Evolutionary conservation across 768 basidiomycete species (phyloP), one percentile per base, ranked within the genome.

Genomic region (Daedalea quercina): DNA sequence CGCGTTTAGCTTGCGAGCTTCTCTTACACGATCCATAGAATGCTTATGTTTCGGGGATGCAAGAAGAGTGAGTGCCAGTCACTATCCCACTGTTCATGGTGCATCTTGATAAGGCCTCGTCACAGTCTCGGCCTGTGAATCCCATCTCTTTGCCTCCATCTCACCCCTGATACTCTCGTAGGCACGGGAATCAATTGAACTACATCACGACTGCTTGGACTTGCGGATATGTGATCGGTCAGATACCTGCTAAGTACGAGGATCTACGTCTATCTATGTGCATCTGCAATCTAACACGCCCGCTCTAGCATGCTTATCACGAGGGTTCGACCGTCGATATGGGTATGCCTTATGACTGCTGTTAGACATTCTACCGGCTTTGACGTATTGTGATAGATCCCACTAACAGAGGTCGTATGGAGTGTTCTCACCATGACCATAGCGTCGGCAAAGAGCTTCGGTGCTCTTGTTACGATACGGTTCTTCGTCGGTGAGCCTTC

Each of bases 161-260:
- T 15, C 8, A 40, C 17, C 17, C 11, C 17, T 34, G 7, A 12
- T 25, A 12, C 41, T 19, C 17, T 20, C 12, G 7, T 25, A 68
- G 66, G 11, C 68, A 69, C 26, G 70, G 70, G 0, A 70, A 72
- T 46, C 56, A 70, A 41, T 61, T 71, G 23, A 72, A 71, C 45
- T 69, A 70, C 57, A 70, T 72, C 50, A 69, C 65, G n/a, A 69
- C 70, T 20, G 67, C 69, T 3, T 71, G 70, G 70, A 71, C 70
- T 8, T 67, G 66, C 31, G 70, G 69, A 47, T 72, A 72, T 57
- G 69, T 72, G 26, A 62, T 72, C 23, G 70, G 69, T 1, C 70
- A 71, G 44, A 68, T 23, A 11, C 23, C 17, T 17, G n/a, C n/a
- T 3, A 19, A 17, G 49, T 22, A 48, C 35, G 8, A 11, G n/a